phyloP scores from a whole-genome alignment of 1,139 yeast species.

The Candida tetrigidarum region DNA sequence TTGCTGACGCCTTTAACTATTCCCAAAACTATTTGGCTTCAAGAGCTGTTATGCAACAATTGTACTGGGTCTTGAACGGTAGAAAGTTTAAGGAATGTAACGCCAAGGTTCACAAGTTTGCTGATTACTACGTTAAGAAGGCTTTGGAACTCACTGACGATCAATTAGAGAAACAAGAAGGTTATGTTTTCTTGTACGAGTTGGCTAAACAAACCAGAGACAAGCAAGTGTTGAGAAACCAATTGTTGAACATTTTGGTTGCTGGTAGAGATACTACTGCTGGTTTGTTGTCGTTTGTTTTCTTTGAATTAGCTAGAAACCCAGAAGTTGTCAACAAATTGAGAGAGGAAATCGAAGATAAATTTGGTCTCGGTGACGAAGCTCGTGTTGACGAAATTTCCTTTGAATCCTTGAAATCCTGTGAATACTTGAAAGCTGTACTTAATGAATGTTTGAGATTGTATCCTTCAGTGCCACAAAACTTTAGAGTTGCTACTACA shows the following conservation, averaged over 20 bases:
- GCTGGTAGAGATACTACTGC: constrained; percentile 68
- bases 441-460: constrained; percentile 54
- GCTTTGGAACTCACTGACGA: constrained; percentile 32
- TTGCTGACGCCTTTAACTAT: constrained; percentile 47
- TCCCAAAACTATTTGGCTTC: constrained; percentile 41
- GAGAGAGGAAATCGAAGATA: constrained; percentile 36
- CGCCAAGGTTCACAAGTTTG: constrained; percentile 37
- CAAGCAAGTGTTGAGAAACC: constrained; percentile 53
- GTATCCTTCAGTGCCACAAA: constrained; percentile 58
- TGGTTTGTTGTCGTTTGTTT: constrained; percentile 50
- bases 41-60: constrained; percentile 40
- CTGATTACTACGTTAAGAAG: constrained; percentile 32
- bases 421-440: constrained; percentile 52
- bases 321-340: constrained; percentile 43
- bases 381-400: constrained; percentile 31
- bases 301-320: constrained; percentile 50
- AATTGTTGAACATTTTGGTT: constrained; percentile 52
- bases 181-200: constrained; percentile 55
- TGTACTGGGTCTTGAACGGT: constrained; percentile 37
- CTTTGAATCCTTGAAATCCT: constrained; percentile 51
- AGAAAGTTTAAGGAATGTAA: constrained; percentile 35
- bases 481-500: constrained; percentile 46
- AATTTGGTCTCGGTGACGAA: constrained; percentile 37
- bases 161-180: constrained; percentile 40
- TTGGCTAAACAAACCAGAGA: constrained; percentile 54